Evolutionary conservation across 1,284 basidiomycete genomes (phyloP), one percentile per base, ranked within the genome.

Genomic region (Malassezia equina): DNA sequence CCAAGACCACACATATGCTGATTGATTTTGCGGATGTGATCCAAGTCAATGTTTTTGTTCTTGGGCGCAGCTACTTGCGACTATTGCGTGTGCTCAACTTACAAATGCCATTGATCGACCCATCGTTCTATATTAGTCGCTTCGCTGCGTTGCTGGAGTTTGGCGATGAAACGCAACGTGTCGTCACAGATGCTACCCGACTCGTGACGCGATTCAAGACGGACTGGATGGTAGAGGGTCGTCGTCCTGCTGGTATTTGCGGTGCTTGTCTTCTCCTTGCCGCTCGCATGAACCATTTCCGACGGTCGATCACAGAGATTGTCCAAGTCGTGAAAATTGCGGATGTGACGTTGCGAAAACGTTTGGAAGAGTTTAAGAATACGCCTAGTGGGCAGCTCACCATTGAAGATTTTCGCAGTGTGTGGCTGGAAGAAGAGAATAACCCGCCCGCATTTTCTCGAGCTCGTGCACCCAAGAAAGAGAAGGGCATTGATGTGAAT

Each of bases 101-200:
- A n/a, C 59, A 61, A 1, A 81, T 94, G 7, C 88, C 88, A 0
- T 82, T 91, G 45, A 86, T 96, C 65, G 94, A 99, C 71, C 94
- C 94, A 0, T 90, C 90, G 0, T 88, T 96, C 73, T 96, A 94
- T 78, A 95, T 98, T 66, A 86, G 88, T 24, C 87, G 94, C 32
- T 99, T 98, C 66, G 86, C 93, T 7, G 84, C 90, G n/a, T 81
- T 95, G 7, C 84, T 99, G 52, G 91, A 96, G 76, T 96, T 98
- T 66, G 93, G 93, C 6, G 86, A 91, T 47, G 88, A 93, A 71
- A 93, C 90, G 2, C 83, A 86, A 61, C 85, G 83, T 59, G 90
- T 99, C 2, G 90, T 91, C 1, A 84, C 85, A 12, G 94, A 99
- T 70, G 94, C 94, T 1, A 84, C 89, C 1, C 85, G 93, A 0